Evolutionary conservation across 2,329 filamentous ascomycete genomes (phyloP).

Genomic region (Hansfordia pulvinata): DNA sequence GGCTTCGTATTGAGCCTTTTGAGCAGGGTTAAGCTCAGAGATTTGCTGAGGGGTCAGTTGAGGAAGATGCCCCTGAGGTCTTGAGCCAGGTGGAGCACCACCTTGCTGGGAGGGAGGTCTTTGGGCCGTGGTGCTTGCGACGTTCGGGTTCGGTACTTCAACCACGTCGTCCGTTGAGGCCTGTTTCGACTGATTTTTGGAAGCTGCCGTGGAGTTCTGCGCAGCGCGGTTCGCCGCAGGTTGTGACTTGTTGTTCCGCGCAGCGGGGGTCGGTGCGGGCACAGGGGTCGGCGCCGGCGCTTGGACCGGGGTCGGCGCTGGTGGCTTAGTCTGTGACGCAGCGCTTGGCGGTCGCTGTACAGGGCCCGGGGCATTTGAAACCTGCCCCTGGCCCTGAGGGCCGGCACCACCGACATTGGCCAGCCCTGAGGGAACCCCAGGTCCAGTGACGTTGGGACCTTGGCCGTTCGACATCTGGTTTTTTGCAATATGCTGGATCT

Average conservation of each 20-base stretch:
- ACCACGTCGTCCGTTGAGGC: no score
- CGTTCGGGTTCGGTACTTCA: slow-evolving; percentile 11
- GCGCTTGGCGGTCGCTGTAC: no score
- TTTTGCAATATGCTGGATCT: no score
- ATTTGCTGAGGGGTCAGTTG: slow-evolving; percentile 23
- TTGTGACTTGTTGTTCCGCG: slow-evolving; percentile 15
- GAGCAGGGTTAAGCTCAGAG: slow-evolving; percentile 27
- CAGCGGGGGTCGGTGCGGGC: slow-evolving; percentile 7
- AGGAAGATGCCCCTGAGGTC: slow-evolving; percentile 11
- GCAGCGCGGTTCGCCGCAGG: slow-evolving; percentile 22
- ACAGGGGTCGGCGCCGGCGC: slow-evolving; percentile 5
- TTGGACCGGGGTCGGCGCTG: no score
- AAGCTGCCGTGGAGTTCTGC: slow-evolving; percentile 23
- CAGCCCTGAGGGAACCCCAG: no score
- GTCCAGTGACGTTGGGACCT: no score
- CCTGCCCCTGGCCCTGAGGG: no score
- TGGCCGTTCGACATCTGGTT: no score
- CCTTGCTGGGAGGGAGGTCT: slow-evolving; percentile 16
- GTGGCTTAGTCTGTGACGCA: no score
- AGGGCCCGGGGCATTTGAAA: no score
- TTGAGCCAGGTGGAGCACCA: slow-evolving; percentile 5
- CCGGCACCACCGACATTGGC: no score
- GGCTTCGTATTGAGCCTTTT: slow-evolving; percentile 29
- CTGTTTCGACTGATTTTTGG: no score
- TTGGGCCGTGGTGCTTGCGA: slow-evolving; percentile 10